A percentile compares a stretch with the other conserved stretches of the same genome.
Conservation (phyloP, 768 basidiomycete species). For the Lepiota subincarnata region DNA sequence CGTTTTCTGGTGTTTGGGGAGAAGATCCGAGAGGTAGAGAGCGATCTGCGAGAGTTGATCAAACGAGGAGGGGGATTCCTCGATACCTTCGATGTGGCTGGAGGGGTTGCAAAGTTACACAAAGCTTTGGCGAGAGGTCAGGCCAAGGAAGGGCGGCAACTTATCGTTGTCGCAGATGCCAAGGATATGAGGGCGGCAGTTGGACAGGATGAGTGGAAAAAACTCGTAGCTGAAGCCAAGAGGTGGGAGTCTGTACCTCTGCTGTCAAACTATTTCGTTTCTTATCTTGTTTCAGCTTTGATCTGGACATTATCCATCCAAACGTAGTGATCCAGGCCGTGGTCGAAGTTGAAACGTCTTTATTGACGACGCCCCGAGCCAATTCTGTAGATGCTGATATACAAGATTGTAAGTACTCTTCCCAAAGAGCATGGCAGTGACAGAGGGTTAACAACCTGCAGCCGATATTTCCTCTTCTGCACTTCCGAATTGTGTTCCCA, state of each 20-base stretch:
- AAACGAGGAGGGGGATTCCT: constrained; percentile 55
- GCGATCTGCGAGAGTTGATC: constrained; percentile 51
- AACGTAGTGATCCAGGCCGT: constrained; percentile 53
- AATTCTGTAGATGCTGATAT: constrained; percentile 16
- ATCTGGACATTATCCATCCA: constrained; percentile 38
- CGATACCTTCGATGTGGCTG: constrained; percentile 54
- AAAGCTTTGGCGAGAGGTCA: constrained; percentile 48
- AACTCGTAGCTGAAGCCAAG: constrained; percentile 46
- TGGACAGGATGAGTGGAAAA: constrained; percentile 53
- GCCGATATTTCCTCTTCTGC: constrained; percentile 27
- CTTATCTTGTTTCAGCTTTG: constrained; percentile 26
- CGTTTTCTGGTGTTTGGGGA: constrained; percentile 63
- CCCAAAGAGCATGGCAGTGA: not conserved
- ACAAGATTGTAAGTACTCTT: not conserved
- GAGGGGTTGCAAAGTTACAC: constrained; percentile 47
- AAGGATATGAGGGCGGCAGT: constrained; percentile 43
- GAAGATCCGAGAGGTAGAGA: constrained; percentile 43
- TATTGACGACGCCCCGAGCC: constrained; percentile 20
- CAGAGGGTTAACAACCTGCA: not conserved
- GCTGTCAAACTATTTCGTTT: not conserved
- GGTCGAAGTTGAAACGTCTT: constrained; percentile 28
- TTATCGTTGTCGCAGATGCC: constrained; percentile 52
- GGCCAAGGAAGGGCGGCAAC: constrained; percentile 44
- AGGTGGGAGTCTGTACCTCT: constrained; percentile 32
- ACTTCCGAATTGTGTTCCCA: constrained; percentile 47